phyloP scores from a whole-genome alignment of 805 yeast genomes.

The Wickerhamiella azyma region DNA sequence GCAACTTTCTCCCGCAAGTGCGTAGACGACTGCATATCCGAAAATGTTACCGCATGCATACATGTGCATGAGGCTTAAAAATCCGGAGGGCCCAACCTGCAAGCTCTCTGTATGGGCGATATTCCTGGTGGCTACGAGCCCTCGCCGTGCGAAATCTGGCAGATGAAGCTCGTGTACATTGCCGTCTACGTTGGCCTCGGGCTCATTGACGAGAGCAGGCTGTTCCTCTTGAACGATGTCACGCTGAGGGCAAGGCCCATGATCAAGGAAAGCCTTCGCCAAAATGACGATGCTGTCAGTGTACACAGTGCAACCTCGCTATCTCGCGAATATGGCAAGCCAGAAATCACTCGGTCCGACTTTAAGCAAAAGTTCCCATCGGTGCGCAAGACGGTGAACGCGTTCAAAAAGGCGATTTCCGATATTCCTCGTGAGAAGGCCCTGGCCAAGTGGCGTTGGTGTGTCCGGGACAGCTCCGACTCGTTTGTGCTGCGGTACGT shows the following conservation, averaged over 20 bases:
- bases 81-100: background rate
- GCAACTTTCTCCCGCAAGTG: too few relatives aligned
- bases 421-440: background rate
- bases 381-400: background rate
- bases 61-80: background rate
- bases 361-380: background rate
- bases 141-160: background rate
- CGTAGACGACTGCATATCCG: too few relatives aligned
- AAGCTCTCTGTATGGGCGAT: background rate
- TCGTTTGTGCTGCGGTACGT: slow-evolving; percentile 1
- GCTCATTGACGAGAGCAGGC: background rate
- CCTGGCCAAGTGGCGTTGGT: slow-evolving; percentile 3
- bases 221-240: background rate
- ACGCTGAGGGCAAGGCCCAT: background rate
- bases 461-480: slow-evolving; percentile 1
- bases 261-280: background rate
- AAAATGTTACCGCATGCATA: too few relatives aligned
- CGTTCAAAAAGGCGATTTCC: background rate
- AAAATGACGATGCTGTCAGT: background rate
- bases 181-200: background rate
- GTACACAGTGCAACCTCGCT: background rate
- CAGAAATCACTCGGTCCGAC: background rate
- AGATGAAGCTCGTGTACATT: slow-evolving; percentile 1
- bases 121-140: background rate
- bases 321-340: background rate